Evolutionary conservation across 140 eudicot genomes (phyloP), one percentile per base, ranked within the genome.

Genomic region (Anethum foeniculum): DNA sequence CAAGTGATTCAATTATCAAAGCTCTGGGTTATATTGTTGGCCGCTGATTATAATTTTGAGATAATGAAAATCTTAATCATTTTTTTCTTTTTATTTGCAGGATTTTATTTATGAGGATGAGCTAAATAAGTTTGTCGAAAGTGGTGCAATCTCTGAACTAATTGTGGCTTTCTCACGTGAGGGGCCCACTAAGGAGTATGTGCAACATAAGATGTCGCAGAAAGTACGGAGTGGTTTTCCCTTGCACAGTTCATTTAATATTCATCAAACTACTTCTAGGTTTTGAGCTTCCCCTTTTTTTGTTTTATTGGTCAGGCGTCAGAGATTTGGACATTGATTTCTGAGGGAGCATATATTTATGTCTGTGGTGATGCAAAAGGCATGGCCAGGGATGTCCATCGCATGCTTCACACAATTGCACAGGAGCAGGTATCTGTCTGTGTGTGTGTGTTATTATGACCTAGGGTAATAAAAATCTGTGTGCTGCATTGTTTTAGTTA

Each of bases 311-410:
- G 43, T 71, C 91, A 91, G 97, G 97, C 87, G 9, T 83, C 88
- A 19, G 82, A 90, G 48, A 52, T 91, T 14, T 89, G 92, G 97
- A 87, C 81, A 54, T 56, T 91, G 80, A 85, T 91, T 23, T 88
- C 92, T 47, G 82, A 81, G 80, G 93, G 83, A 38, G 97, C 86
- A 14, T 87, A 89, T 79, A 69, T 91, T 49, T 91, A 89, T 82
- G 91, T 91, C 69, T 91, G 96, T 60, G 96, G 96, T 74, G 96
- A 91, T 86, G 93, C 97, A 43, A 91, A 91, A 84, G 93, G 93
- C 56, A 91, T 91, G 97, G 97, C 97, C 41, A 81, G 85, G 86
- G 97, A 91, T 83, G 97, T 91, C 71, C 97, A 91, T 79, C 87
- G 92, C 43, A 89, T 91, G 3, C 81, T 91, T 76, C 96, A 89